Percentiles rank a stretch among this genome's conserved stretches.
Conservation (phyloP, 345 rosid species). For the Rubroshorea leprosula region DNA sequence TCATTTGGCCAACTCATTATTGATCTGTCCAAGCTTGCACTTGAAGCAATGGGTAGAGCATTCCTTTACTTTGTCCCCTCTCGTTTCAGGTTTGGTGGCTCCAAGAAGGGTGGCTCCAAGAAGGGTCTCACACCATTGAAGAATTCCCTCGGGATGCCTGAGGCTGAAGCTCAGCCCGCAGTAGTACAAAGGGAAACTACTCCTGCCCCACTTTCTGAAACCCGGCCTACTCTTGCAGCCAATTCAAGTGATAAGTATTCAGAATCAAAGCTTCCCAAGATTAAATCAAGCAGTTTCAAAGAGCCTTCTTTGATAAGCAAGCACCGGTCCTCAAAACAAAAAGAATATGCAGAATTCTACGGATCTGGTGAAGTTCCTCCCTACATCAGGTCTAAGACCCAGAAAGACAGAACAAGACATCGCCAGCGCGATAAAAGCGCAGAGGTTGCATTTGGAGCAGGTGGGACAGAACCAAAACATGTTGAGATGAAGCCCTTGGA, state of each 20-base stretch:
- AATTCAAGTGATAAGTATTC: constrained; percentile 34
- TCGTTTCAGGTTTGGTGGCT: constrained; percentile 36
- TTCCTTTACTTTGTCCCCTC: constrained; percentile 59
- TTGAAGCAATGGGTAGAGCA: constrained; percentile 47
- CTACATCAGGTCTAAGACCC: constrained; percentile 54
- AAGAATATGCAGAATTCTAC: constrained; percentile 64
- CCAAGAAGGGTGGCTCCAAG: too few relatives aligned
- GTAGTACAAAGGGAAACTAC: constrained; percentile 52
- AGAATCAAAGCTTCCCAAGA: constrained; percentile 55
- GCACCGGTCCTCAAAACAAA: constrained; percentile 71
- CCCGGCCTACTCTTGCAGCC: constrained; percentile 45
- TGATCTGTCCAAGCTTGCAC: constrained; percentile 68
- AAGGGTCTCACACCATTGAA: constrained; percentile 61
- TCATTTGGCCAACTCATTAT: constrained; percentile 71
- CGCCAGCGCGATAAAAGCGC: constrained; percentile 67
- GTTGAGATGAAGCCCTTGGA: constrained; percentile 53
- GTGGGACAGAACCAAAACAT: constrained; percentile 48
- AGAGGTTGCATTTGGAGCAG: constrained; percentile 36
- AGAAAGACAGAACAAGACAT: constrained; percentile 77
- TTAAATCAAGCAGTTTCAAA: constrained; percentile 63
- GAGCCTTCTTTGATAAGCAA: constrained; percentile 64
- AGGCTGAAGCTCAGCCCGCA: constrained; percentile 57
- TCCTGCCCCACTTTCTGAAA: constrained; percentile 53
- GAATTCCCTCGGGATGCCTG: constrained; percentile 69
- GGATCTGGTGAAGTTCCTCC: constrained; percentile 62